These are phyloP conservation scores for Torulaspora microellipsoides DNA, from an alignment of 805 yeast genomes.

Conservation along the genomic window DNA sequence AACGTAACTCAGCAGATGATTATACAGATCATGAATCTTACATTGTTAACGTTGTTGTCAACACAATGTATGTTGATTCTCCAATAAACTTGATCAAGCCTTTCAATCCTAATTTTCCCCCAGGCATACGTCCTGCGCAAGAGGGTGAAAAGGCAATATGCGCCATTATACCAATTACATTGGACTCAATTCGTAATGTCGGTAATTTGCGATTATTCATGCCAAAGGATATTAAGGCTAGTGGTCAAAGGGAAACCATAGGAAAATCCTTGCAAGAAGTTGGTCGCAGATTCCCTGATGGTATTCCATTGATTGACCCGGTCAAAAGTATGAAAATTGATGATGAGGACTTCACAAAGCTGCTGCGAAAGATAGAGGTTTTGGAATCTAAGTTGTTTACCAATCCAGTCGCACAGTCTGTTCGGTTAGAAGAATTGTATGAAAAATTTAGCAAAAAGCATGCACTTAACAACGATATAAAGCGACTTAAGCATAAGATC, in stretches of 20 bases:
- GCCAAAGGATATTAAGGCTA: conserved; percentile 68
- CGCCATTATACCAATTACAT: conserved; percentile 79
- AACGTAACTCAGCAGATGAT: conserved; percentile 51
- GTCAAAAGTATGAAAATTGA: conserved; percentile 87
- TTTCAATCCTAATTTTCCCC: conserved; percentile 72
- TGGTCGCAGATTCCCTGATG: conserved; percentile 79
- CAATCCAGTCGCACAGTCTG: conserved; percentile 63
- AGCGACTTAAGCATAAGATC: conserved; percentile 57
- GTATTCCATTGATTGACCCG: conserved; percentile 89
- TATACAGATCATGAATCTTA: conserved; percentile 86
- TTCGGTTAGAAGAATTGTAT: conserved; percentile 59
- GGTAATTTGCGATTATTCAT: conserved; percentile 77
- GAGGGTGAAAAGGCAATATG: conserved; percentile 66
- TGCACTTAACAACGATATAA: conserved; percentile 53
- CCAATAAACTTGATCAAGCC: conserved; percentile 80
- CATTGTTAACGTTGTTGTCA: conserved; percentile 78
- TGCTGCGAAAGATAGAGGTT: conserved; percentile 75
- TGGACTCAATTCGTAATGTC: conserved; percentile 67
- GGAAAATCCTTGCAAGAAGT: conserved; percentile 75
- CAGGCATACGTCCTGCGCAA: conserved; percentile 81
- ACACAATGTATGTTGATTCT: conserved; percentile 72
- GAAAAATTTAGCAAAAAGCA: conserved; percentile 62
- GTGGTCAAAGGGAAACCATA: conserved; percentile 56
- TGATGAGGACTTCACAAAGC: conserved; percentile 66
- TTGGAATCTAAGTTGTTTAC: conserved; percentile 67